Evolutionary conservation across 2,329 filamentous ascomycete species (phyloP).

Genomic region (Cercospora zeina): DNA sequence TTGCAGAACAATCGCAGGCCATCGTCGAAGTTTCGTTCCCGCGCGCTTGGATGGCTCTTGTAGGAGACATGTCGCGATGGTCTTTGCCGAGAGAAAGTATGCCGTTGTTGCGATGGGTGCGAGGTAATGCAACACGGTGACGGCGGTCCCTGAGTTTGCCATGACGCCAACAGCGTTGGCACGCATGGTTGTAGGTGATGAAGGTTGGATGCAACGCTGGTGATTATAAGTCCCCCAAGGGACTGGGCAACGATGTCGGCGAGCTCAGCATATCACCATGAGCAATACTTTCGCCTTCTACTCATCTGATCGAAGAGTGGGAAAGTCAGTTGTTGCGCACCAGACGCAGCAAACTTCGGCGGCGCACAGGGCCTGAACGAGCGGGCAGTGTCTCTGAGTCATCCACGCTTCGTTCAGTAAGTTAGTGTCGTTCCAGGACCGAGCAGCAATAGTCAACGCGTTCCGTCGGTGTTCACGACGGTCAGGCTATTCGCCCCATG

Average conservation of each 20-base stretch:
- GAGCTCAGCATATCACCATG: not conserved
- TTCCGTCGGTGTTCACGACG: not conserved
- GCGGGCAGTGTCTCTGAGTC: not conserved
- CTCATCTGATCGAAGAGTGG: not conserved
- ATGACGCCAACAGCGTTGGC: not conserved
- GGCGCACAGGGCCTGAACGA: not conserved
- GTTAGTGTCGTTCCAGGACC: not conserved
- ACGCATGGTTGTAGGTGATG: not conserved
- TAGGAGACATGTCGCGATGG: constrained; percentile 34
- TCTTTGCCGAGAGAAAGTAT: constrained; percentile 36
- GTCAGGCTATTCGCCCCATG: not conserved
- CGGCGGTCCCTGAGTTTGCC: not conserved
- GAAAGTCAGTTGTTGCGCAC: not conserved
- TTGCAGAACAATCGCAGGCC: constrained; percentile 27
- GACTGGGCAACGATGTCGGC: not conserved
- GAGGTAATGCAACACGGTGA: constrained; percentile 35
- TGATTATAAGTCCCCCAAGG: not conserved
- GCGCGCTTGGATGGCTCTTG: constrained; percentile 30
- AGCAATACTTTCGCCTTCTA: not conserved
- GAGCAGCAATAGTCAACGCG: not conserved
- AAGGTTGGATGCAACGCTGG: not conserved
- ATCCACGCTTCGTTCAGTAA: constrained; percentile 7
- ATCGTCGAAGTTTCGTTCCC: constrained; percentile 23
- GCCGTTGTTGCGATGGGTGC: constrained; percentile 31
- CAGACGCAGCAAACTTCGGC: not conserved